phyloP scores from a whole-genome alignment of 208 protist genomes.

The Trypanosoma mega region DNA sequence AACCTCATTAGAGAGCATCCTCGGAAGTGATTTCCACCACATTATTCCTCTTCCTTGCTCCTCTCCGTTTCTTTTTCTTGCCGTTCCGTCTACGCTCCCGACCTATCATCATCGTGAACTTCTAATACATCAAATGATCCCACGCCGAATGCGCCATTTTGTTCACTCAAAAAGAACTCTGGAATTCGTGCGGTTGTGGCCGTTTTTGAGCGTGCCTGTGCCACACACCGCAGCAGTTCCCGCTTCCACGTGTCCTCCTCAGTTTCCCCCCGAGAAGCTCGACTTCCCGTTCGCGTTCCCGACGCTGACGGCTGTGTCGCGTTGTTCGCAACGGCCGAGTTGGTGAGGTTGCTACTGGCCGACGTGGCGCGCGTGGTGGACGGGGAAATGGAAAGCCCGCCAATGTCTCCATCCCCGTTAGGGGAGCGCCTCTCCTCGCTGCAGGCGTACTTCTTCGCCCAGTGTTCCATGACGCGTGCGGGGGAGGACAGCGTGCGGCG shows the following conservation, averaged over 20 bases:
- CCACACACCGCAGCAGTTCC: constrained; percentile 25
- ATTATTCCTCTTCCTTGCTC: too few relatives aligned
- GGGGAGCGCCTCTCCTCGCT: constrained; percentile 1
- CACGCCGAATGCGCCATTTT: neutral
- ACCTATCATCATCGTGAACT: neutral
- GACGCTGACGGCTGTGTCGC: too few relatives aligned
- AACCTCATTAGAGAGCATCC: too few relatives aligned
- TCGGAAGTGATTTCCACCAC: too few relatives aligned
- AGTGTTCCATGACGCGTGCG: neutral
- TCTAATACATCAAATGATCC: neutral
- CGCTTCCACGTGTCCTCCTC: constrained; percentile 10
- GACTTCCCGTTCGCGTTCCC: neutral
- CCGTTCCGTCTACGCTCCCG: too few relatives aligned
- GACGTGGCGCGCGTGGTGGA: constrained; percentile 1
- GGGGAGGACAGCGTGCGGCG: too few relatives aligned
- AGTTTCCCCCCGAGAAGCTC: neutral
- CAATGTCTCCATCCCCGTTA: neutral
- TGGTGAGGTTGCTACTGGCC: constrained; percentile 1
- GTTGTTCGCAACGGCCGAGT: too few relatives aligned
- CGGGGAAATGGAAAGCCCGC: constrained; percentile 7
- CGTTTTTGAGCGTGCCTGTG: constrained; percentile 12
- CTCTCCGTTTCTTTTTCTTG: too few relatives aligned
- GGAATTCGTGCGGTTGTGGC: neutral
- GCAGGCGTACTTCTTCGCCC: constrained; percentile 13
- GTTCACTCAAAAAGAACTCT: neutral